Percentiles rank a stretch among this genome's conserved stretches.
Evolutionary conservation across 2,329 filamentous ascomycete genomes (phyloP).

Genomic region (Elsinoe australis): DNA sequence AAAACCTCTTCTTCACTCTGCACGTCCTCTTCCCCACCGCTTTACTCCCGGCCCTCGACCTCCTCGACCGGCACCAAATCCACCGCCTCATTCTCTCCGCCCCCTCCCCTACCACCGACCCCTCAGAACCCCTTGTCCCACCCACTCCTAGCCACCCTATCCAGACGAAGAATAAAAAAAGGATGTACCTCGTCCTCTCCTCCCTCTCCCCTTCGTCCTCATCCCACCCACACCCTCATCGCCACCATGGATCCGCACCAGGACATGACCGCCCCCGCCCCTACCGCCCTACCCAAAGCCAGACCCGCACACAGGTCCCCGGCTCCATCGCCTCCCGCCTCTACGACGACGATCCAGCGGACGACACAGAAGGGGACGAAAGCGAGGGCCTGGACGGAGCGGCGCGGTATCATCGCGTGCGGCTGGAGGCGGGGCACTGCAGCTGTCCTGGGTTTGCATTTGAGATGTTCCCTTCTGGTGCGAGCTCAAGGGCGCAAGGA

Average conservation of each 20-base stretch:
- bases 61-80: constrained; percentile 72
- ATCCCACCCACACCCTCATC: background rate
- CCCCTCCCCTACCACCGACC: background rate
- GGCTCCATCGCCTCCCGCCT: constrained; percentile 9
- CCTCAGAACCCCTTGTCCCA: background rate
- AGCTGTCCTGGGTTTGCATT: constrained; percentile 80
- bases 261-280: background rate
- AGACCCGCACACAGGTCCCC: background rate
- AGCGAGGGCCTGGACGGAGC: constrained; percentile 14
- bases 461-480: constrained; percentile 49
- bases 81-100: constrained; percentile 38
- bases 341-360: constrained; percentile 9
- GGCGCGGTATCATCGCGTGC: constrained; percentile 65
- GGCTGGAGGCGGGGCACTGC: constrained; percentile 74
- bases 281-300: background rate
- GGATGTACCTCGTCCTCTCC: constrained; percentile 57
- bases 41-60: constrained; percentile 75
- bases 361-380: constrained; percentile 11
- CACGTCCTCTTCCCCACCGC: constrained; percentile 78
- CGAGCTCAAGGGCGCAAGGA: constrained; percentile 18
- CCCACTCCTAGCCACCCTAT: background rate
- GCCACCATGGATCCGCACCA: background rate
- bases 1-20: constrained; percentile 60
- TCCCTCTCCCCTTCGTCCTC: constrained; percentile 34
- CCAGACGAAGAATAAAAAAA: background rate